Evolutionary conservation across 2,329 filamentous ascomycete genomes (phyloP).

Genomic region (Davidsoniella australis): DNA sequence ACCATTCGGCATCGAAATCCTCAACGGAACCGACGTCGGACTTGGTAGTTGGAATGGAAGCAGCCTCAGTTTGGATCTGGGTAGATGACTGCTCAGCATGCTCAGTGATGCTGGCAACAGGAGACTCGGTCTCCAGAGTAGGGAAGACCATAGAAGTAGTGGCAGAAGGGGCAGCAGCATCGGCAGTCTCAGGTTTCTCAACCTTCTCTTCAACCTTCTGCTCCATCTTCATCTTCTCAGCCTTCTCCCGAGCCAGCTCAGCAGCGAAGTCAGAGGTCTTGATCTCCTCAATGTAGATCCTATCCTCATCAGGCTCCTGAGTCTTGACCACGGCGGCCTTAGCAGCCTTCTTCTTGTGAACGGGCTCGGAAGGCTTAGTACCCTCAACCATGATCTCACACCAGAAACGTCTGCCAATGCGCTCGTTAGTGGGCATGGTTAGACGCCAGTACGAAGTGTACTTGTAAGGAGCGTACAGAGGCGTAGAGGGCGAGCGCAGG

Average conservation of each 20-base stretch:
- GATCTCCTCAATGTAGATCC: conserved; percentile 26
- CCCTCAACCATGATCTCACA: conserved; percentile 64
- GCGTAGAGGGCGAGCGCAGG: conserved; percentile 61
- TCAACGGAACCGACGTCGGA: conserved; percentile 21
- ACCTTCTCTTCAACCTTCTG: conserved; percentile 18
- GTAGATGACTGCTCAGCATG: background rate
- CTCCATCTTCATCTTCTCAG: conserved; percentile 18
- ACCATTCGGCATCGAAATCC: conserved; percentile 43
- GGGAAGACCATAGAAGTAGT: conserved; percentile 30
- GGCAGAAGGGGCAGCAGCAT: conserved; percentile 20
- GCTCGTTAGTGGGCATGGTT: conserved; percentile 59
- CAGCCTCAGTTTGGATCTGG: conserved; percentile 19
- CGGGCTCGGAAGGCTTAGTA: conserved; percentile 15
- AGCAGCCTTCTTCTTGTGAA: conserved; percentile 19
- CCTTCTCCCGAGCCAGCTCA: background rate
- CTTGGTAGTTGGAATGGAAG: conserved; percentile 21
- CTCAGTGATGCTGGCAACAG: background rate
- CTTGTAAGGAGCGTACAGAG: conserved; percentile 37
- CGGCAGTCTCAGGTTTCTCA: conserved; percentile 29
- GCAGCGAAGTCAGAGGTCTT: conserved; percentile 27
- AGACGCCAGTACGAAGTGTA: conserved; percentile 84
- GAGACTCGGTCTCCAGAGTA: conserved; percentile 17
- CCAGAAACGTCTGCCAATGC: conserved; percentile 90
- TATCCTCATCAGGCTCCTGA: conserved; percentile 18
- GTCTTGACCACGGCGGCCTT: conserved; percentile 10